A percentile compares a stretch with the other conserved stretches of the same genome.
These are phyloP conservation scores for Chrysoporthe cubensis DNA, from an alignment of 2,329 filamentous ascomycete genomes.

Conservation along the genomic window DNA sequence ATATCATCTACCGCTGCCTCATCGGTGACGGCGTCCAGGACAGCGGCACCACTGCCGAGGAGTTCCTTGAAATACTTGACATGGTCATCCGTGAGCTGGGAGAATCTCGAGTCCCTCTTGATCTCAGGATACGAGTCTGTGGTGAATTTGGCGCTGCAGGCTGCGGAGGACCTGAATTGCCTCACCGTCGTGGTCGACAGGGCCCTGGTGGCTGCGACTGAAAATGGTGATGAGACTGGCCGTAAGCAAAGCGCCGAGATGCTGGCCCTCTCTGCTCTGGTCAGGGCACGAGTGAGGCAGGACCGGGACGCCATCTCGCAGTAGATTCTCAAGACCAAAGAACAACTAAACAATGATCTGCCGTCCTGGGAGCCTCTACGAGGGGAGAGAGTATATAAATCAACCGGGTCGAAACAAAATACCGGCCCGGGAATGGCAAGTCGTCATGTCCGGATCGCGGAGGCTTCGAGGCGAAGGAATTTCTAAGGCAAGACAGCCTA, in stretches of 20 bases:
- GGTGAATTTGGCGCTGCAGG: slow-evolving; percentile 65
- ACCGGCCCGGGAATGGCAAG: neutral
- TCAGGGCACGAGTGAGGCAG: slow-evolving; percentile 24
- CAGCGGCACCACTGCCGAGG: slow-evolving; percentile 76
- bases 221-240: slow-evolving; percentile 18
- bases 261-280: slow-evolving; percentile 22
- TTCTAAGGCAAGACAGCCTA: neutral
- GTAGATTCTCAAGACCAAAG: neutral
- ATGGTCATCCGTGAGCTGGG: slow-evolving; percentile 74
- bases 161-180: slow-evolving; percentile 35
- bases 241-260: slow-evolving; percentile 14
- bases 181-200: slow-evolving; percentile 36
- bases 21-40: slow-evolving; percentile 81
- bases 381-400: neutral
- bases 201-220: slow-evolving; percentile 20
- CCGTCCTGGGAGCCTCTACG: neutral
- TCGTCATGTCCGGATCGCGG: neutral
- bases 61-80: slow-evolving; percentile 80
- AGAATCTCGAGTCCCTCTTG: slow-evolving; percentile 77
- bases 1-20: slow-evolving; percentile 76
- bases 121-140: slow-evolving; percentile 84
- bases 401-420: neutral
- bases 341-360: neutral
- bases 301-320: slow-evolving; percentile 25
- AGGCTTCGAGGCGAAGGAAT: neutral